Base-by-base conservation (phyloP, 208 protist species). In the Trypanosoma caninum region DNA sequence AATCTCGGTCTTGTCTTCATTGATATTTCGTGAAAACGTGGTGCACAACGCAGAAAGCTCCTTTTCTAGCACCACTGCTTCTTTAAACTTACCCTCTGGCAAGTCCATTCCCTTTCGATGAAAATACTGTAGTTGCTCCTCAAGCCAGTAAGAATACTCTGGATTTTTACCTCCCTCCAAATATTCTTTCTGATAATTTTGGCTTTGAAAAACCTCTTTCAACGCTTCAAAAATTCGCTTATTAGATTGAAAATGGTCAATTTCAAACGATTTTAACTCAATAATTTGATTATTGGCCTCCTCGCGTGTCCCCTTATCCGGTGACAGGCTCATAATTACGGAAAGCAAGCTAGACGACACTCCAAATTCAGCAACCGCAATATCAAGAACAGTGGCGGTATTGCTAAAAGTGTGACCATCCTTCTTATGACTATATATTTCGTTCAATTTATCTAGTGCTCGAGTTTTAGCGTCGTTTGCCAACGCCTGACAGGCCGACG, bases 1-100 rank as follows among this genome's bases (percentile, higher is more conserved):
- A 35, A 90, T 48, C 58, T 80, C 58, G 5, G 68, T 91, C 34
- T 74, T 80, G 40, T 92, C 88, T 41, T 91, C 84, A 66, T 74
- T 87, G 41, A 94, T 83, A 73, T 91, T 91, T 51, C 80, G 73
- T 46, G 77, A 77, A 64, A 92, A 94, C n/a, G 44, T 77, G 11
- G 78, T 87, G 52, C 68, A 73, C 13, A 92, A 61, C 10, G 68
- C 42, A n/a, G 74, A 47, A 0, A 92, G 57, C 30, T 89, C 81
- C 71, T 90, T 88, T 68, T 91, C 74, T 18, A 92, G 68, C 25
- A 73, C 59, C 45, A 85, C 60, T 44, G 85, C 83, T 35, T 80
- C 55, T 51, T 79, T 53, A 58, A 92, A 89, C 35, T 80, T 59
- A 16, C 46, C 69, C 27, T 86, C 76, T 11, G 82, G 74, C 37